Percentiles rank a stretch among this genome's conserved stretches.
Evolutionary conservation across 441 rosid genomes (phyloP).

Genomic region (Macaranga tanarius): DNA sequence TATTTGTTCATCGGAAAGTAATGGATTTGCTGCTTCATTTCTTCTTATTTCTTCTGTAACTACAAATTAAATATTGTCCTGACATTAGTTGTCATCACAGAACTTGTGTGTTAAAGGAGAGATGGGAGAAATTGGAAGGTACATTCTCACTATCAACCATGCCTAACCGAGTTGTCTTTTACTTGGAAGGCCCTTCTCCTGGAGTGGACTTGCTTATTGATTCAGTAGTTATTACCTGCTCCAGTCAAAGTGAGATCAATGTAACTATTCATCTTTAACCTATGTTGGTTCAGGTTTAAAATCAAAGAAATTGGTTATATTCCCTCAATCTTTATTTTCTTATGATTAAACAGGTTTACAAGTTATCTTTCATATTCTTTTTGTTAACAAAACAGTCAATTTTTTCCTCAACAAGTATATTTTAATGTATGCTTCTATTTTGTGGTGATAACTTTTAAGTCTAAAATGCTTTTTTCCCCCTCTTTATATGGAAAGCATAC

Average conservation of each 20-base stretch:
- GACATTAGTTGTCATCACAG: slow-evolving; percentile 38
- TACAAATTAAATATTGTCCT: slow-evolving; percentile 8
- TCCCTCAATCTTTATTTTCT: background rate
- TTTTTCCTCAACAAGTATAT: background rate
- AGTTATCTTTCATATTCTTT: background rate
- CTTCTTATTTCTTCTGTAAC: slow-evolving; percentile 17
- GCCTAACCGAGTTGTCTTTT: slow-evolving; percentile 65
- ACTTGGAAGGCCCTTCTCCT: slow-evolving; percentile 88
- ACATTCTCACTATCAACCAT: slow-evolving; percentile 60
- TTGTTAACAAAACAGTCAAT: too few relatives aligned
- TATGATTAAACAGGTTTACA: background rate
- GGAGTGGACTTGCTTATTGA: slow-evolving; percentile 73
- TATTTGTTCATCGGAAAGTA: slow-evolving; percentile 81
- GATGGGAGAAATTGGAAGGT: slow-evolving; percentile 77
- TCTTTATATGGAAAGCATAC: slow-evolving; percentile 30
- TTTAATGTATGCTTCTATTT: background rate
- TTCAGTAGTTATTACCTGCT: slow-evolving; percentile 55
- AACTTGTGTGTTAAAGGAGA: slow-evolving; percentile 55
- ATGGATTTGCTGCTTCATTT: slow-evolving; percentile 26
- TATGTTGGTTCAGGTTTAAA: background rate
- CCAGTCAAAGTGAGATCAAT: slow-evolving; percentile 35
- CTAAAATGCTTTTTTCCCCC: slow-evolving; percentile 8
- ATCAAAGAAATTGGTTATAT: background rate
- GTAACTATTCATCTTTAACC: slow-evolving; percentile 33
- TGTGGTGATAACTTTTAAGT: background rate